A percentile compares a stretch with the other conserved stretches of the same genome.
Conservation (phyloP, 768 basidiomycete species). For the Boletus sensibilis region DNA sequence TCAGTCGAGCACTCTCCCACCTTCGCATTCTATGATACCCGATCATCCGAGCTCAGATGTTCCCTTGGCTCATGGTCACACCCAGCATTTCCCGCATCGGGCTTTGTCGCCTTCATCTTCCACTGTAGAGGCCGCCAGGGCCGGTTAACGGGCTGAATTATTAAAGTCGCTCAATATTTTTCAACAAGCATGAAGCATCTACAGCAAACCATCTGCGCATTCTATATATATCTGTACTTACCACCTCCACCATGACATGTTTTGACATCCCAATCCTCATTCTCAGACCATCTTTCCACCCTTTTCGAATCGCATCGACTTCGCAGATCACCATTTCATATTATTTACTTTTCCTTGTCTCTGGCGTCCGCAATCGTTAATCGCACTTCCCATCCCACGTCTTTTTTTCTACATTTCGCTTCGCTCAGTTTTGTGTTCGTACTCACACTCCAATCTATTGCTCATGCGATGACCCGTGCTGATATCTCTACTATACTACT, state of each 20-base stretch:
- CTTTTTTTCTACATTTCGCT: slow-evolving; percentile 15
- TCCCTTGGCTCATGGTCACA: slow-evolving; percentile 33
- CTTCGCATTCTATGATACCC: slow-evolving; percentile 38
- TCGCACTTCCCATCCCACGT: slow-evolving; percentile 26
- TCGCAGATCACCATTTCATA: slow-evolving; percentile 28
- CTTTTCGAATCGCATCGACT: slow-evolving; percentile 31
- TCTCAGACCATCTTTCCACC: slow-evolving; percentile 17
- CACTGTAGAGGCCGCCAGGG: slow-evolving; percentile 40
- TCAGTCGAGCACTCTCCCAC: slow-evolving; percentile 26
- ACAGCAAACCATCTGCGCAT: slow-evolving; percentile 40
- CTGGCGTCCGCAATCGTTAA: slow-evolving; percentile 29
- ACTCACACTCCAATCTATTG: slow-evolving; percentile 29
- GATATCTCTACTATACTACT: slow-evolving; percentile 37
- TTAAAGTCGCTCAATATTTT: slow-evolving; percentile 39
- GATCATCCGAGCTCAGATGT: slow-evolving; percentile 34
- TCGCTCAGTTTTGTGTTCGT: slow-evolving; percentile 18
- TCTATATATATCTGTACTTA: slow-evolving; percentile 42
- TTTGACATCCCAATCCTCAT: slow-evolving; percentile 34
- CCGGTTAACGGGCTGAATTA: slow-evolving; percentile 40
- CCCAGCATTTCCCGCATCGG: slow-evolving; percentile 40
- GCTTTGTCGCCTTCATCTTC: slow-evolving; percentile 39
- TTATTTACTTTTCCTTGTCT: slow-evolving; percentile 28
- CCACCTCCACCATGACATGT: slow-evolving; percentile 33
- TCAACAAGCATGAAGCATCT: slow-evolving; percentile 40
- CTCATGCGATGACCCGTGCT: slow-evolving; percentile 28